These are phyloP conservation scores for Eucalyptus cloeziana DNA, from an alignment of 345 rosid genomes.

Conservation along the genomic window DNA sequence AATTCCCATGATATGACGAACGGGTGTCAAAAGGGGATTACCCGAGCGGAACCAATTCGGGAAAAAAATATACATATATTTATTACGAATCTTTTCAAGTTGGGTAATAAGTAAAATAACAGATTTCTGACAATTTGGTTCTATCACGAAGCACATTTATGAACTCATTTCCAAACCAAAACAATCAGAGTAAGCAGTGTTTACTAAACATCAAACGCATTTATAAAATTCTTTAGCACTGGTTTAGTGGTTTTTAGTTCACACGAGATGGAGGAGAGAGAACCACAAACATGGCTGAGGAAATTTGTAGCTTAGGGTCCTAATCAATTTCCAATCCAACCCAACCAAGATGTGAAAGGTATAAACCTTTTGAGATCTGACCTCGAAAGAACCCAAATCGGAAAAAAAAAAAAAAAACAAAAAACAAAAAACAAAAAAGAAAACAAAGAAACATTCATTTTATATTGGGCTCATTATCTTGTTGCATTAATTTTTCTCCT, in stretches of 20 bases:
- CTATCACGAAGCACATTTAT: background rate
- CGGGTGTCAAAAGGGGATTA: background rate
- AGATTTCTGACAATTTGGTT: rapidly evolving
- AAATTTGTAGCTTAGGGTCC: no score
- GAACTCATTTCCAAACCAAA: background rate
- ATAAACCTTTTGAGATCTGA: no score
- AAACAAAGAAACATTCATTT: background rate
- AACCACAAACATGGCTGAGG: no score
- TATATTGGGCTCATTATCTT: background rate
- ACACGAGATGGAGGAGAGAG: no score
- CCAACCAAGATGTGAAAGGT: no score
- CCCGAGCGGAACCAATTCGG: rapidly evolving
- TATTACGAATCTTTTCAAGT: no score
- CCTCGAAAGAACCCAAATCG: no score
- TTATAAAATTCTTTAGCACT: no score
- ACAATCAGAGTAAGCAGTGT: background rate
- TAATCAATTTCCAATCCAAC: no score
- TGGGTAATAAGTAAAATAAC: background rate
- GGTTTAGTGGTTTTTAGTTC: no score
- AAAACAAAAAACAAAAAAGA: background rate
- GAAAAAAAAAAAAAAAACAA: background rate
- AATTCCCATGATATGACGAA: background rate
- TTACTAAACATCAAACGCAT: background rate
- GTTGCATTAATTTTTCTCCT: background rate
- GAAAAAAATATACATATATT: no score